These are phyloP conservation scores for Dactylellina sp. DNA, from an alignment of 2,329 filamentous ascomycete genomes.

Conservation along the genomic window DNA sequence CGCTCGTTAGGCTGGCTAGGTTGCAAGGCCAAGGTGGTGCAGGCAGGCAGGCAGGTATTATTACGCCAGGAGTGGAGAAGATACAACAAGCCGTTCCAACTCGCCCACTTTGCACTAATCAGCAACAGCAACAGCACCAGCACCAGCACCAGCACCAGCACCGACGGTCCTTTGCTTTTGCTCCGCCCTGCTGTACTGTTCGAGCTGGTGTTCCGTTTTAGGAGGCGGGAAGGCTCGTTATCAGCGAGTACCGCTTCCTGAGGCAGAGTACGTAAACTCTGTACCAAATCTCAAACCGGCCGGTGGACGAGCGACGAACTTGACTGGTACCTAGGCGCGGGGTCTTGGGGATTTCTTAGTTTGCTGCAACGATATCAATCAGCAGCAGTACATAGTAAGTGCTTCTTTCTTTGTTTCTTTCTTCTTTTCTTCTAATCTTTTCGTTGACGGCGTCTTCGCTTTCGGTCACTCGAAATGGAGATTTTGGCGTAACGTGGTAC, in stretches of 20 bases:
- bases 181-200: slow-evolving; percentile 52
- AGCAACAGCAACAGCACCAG: too few relatives aligned
- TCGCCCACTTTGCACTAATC: slow-evolving; percentile 10
- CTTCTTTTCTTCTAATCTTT: slow-evolving; percentile 12
- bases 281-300: slow-evolving; percentile 47
- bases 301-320: background rate
- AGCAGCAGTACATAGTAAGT: background rate
- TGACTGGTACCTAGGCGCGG: slow-evolving; percentile 36
- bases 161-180: slow-evolving; percentile 45
- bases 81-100: slow-evolving; percentile 24
- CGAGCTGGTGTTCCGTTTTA: slow-evolving; percentile 48
- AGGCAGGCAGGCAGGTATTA: slow-evolving; percentile 24
- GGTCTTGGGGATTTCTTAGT: slow-evolving; percentile 40
- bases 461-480: slow-evolving; percentile 41
- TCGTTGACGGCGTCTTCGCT: slow-evolving; percentile 44
- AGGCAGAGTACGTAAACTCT: slow-evolving; percentile 48
- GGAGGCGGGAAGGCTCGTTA: slow-evolving; percentile 50
- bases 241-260: slow-evolving; percentile 25
- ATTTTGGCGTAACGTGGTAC: slow-evolving; percentile 53
- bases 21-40: slow-evolving; percentile 26
- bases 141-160: too few relatives aligned
- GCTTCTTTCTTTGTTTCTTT: slow-evolving; percentile 29
- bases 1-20: background rate
- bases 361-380: background rate
- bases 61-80: slow-evolving; percentile 47